These are phyloP conservation scores for Sanghuangporus weigelae DNA, from an alignment of 1,284 basidiomycete species.

Conservation along the genomic window DNA sequence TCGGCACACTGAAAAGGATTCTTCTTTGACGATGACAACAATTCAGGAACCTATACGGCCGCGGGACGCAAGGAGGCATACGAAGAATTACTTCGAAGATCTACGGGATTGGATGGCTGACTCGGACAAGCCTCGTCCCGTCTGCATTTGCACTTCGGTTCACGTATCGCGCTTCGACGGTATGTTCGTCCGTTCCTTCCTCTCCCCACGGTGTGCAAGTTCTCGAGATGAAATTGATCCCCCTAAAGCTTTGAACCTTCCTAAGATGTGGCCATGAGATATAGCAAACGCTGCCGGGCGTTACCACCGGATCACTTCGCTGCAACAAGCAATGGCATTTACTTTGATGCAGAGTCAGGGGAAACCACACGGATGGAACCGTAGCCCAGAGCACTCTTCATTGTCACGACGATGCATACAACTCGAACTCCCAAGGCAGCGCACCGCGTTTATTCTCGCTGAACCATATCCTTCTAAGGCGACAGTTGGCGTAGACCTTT, in stretches of 20 bases:
- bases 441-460: slow-evolving; percentile 37
- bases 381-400: not conserved
- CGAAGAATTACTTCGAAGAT: not conserved
- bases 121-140: too few species aligned
- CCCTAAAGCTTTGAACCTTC: not conserved
- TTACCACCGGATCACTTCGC: not conserved
- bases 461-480: slow-evolving; percentile 78
- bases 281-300: not conserved
- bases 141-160: too few species aligned
- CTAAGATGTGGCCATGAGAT: not conserved
- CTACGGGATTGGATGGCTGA: not conserved
- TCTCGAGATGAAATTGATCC: too few species aligned
- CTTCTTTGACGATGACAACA: too few species aligned
- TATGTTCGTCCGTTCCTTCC: too few species aligned
- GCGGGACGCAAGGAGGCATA: not conserved
- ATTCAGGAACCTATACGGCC: too few species aligned
- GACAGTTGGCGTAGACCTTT: slow-evolving; percentile 77
- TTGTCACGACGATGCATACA: slow-evolving; percentile 30
- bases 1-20: too few species aligned
- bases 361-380: not conserved
- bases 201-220: too few species aligned
- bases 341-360: not conserved
- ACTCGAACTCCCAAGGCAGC: slow-evolving; percentile 68
- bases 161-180: too few species aligned
- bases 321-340: not conserved